Base-by-base conservation (phyloP, 495 filamentous ascomycete genomes). In the Xylaria flabelliformis region DNA sequence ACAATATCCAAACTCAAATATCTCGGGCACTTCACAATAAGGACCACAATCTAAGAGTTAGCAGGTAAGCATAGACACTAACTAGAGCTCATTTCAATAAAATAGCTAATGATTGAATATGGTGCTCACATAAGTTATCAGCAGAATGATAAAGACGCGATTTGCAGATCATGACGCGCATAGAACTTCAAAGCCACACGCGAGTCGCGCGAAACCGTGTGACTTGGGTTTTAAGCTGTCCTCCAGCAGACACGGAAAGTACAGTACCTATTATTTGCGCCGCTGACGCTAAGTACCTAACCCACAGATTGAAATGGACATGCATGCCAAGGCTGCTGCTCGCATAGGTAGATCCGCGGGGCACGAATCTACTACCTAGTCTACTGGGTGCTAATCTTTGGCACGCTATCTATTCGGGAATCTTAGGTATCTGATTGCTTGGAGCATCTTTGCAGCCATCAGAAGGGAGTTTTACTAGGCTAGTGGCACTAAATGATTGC, bases 171-270 rank as follows among this genome's bases (percentile, higher is more conserved):
- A 34, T 13, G 17, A 46, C 61, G 26, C 42, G 13, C n/a, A 19
- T 2, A n/a, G 41, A 41, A 4, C 0, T 15, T 24, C 36, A 32
- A 46, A 46, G n/a, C 10, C 19, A 46, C 46, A 46, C 64, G 44
- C 46, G 15, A 21, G 46, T 39, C 10, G 8, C 64, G 64, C 64
- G 64, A 67, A 39, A 53, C 46, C 64, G 53, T 53, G 64, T 67
- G 64, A 67, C 46, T 67, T 64, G 41, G 15, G 19, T 12, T 12
- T 3, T 48, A 1, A 6, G 15, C 17, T 19, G 19, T 19, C 44
- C 44, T 19, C 44, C 44, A 50, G 46, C 46, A 50, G 5, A 50
- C 1, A n/a, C 19, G 17, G 46, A 4, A 50, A n/a, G 46, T 6
- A 50, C 6, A 46, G 42, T 12, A 46, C 2, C 2, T 1, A 2